Percentiles rank a stretch among this genome's conserved stretches.
These are phyloP conservation scores for Amoebophrya sp. DNA, from an alignment of 169 alveolate species.

Conservation along the genomic window DNA sequence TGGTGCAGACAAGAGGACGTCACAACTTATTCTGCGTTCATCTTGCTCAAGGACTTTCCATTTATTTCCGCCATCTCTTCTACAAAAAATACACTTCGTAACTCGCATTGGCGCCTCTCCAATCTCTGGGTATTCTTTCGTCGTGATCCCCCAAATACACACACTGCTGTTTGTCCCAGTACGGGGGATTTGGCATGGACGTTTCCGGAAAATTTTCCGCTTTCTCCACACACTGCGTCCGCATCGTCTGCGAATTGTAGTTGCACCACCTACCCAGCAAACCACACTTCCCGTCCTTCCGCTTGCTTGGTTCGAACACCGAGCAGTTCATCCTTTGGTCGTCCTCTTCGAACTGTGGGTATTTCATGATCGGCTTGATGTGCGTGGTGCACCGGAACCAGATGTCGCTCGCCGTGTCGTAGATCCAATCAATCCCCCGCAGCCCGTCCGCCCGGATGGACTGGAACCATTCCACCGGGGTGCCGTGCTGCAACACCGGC, in stretches of 20 bases:
- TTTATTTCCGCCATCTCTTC: background rate
- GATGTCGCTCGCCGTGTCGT: background rate
- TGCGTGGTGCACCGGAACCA: background rate
- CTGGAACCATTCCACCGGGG: background rate
- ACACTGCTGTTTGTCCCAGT: background rate
- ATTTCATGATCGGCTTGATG: background rate
- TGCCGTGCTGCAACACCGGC: background rate
- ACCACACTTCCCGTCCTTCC: background rate
- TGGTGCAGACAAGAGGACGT: too few relatives aligned
- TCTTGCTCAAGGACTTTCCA: too few relatives aligned
- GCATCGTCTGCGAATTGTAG: background rate
- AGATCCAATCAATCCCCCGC: background rate
- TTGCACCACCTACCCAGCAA: background rate
- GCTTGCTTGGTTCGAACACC: background rate
- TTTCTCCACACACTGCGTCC: background rate
- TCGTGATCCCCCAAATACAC: background rate
- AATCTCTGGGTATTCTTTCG: background rate
- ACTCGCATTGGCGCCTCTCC: background rate
- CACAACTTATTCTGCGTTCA: too few relatives aligned
- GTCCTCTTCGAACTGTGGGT: background rate
- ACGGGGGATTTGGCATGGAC: background rate
- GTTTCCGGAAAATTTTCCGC: constrained; percentile 1
- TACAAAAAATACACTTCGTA: background rate
- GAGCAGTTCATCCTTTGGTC: background rate
- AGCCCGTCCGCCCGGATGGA: background rate